phyloP scores from a whole-genome alignment of 2,329 filamentous ascomycete species.

The Periconia sp. region DNA sequence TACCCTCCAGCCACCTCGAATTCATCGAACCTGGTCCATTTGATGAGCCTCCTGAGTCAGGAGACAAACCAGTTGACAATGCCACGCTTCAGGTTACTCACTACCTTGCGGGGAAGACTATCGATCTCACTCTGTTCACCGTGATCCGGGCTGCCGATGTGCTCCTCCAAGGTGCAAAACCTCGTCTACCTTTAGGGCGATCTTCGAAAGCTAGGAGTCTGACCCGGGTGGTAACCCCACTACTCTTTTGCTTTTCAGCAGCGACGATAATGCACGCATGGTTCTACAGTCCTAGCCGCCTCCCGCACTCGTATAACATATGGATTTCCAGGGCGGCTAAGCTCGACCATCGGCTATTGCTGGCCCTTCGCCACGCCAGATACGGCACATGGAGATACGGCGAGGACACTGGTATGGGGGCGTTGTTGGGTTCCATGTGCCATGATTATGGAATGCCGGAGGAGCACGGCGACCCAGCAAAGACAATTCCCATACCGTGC shows the following conservation, averaged over 20 bases:
- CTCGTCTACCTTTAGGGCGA: conserved; percentile 54
- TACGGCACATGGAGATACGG: conserved; percentile 70
- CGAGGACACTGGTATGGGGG: conserved; percentile 68
- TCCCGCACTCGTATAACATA: conserved; percentile 74
- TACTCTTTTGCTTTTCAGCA: conserved; percentile 71
- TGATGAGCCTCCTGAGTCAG: conserved; percentile 25
- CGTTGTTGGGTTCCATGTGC: conserved; percentile 71
- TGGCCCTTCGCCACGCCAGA: conserved; percentile 69
- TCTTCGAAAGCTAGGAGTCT: conserved; percentile 11
- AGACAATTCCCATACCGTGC: conserved; percentile 74
- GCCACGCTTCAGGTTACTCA: conserved; percentile 6
- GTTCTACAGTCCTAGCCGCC: conserved; percentile 72
- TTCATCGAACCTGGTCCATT: conserved; percentile 22
- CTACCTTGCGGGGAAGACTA: conserved; percentile 67
- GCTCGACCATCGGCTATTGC: conserved; percentile 72
- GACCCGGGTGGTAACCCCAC: conserved; percentile 60
- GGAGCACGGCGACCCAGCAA: conserved; percentile 72
- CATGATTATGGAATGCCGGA: conserved; percentile 68
- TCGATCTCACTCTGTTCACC: conserved; percentile 82
- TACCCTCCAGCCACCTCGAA: conserved; percentile 10
- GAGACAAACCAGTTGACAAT: conserved; percentile 6
- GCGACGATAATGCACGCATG: conserved; percentile 86
- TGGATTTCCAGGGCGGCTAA: conserved; percentile 80
- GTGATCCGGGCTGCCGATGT: conserved; percentile 72
- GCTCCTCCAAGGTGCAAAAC: conserved; percentile 47